Evolutionary conservation across 2,329 filamentous ascomycete genomes (phyloP), one percentile per base, ranked within the genome.

Genomic region (Colletotrichum tabaci): DNA sequence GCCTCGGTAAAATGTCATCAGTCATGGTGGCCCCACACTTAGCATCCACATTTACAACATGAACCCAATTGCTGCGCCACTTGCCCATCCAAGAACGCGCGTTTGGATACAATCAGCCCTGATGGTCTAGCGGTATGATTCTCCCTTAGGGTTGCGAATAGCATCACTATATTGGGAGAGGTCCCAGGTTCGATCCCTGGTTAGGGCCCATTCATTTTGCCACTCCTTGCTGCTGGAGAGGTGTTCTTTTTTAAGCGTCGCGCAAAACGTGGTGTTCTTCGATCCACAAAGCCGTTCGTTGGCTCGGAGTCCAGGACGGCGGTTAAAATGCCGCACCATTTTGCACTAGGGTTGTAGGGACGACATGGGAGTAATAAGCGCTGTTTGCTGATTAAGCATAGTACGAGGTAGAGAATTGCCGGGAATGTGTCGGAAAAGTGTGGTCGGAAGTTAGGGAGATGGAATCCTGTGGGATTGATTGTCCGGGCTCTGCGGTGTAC

Each of bases 101-200:
- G 40, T 15, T 52, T 46, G 16, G 7, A n/a, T 3, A 4, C 15
- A 40, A 47, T 26, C 16, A 46, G 61, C 67, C 67, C 67, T 70
- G 67, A 70, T 70, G 67, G 67, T 70, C 67, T 70, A 70, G 67
- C 67, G 67, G 67, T 70, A 70, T 70, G 67, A 70, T 70, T 70
- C 67, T 70, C 67, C 67, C 67, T 70, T 70, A 70, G 67, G 67
- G 67, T 70, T 58, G 40, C 52, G 15, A 13, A 5, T 2, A 9
- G 55, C 26, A 7, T 5, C 23, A 49, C 50, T 6, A 6, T 1
- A 30, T 1, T 69, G 67, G 67, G 67, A 69, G 67, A 69, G 67
- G 67, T 66, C 67, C 67, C 67, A 69, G 67, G 67, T 69, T 70
- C 67, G 67, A 70, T 55, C 47, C 62, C 67, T 70, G 67, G 67